Evolutionary conservation across 192 early-diverging fungal genomes (phyloP).

Genomic region (Haplosporangium gracile): DNA sequence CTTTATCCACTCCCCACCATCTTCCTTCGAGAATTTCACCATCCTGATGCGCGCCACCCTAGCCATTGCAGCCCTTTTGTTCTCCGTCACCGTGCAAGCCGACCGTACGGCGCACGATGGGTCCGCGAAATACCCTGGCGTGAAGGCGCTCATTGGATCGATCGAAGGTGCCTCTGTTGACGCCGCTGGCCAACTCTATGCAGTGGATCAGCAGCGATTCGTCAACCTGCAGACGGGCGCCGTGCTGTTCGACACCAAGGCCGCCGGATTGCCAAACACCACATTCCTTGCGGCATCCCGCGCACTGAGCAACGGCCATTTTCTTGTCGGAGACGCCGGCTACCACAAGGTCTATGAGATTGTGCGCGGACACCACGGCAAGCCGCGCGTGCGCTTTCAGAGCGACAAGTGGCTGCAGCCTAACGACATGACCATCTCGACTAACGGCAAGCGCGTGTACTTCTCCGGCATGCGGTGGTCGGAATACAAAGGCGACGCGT

Average conservation of each 20-base stretch:
- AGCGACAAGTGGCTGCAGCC: constrained; percentile 23
- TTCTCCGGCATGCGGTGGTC: constrained; percentile 25
- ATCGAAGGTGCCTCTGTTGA: constrained; percentile 28
- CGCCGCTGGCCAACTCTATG: constrained; percentile 26
- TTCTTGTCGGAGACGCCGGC: constrained; percentile 26
- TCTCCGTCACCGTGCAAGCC: constrained; percentile 17
- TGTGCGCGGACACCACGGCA: constrained; percentile 6
- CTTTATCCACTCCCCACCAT: constrained; percentile 1
- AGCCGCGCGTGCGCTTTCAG: constrained; percentile 25
- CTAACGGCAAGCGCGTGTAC: constrained; percentile 19
- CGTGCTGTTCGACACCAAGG: constrained; percentile 21
- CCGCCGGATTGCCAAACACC: constrained; percentile 18
- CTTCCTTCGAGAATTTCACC: constrained; percentile 9
- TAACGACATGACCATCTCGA: constrained; percentile 23
- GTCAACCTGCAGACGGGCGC: constrained; percentile 16
- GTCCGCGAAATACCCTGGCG: constrained; percentile 17
- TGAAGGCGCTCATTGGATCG: constrained; percentile 18
- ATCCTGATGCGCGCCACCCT: constrained; percentile 8
- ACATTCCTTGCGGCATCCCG: constrained; percentile 23
- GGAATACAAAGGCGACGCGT: constrained; percentile 22
- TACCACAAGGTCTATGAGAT: constrained; percentile 23
- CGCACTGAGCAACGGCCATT: constrained; percentile 15
- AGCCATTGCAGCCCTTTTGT: constrained; percentile 22
- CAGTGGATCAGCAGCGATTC: constrained; percentile 24
- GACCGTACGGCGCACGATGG: constrained; percentile 14